Base-by-base conservation (phyloP, 352 stramenopile species). In the Globisporangium canariense region DNA sequence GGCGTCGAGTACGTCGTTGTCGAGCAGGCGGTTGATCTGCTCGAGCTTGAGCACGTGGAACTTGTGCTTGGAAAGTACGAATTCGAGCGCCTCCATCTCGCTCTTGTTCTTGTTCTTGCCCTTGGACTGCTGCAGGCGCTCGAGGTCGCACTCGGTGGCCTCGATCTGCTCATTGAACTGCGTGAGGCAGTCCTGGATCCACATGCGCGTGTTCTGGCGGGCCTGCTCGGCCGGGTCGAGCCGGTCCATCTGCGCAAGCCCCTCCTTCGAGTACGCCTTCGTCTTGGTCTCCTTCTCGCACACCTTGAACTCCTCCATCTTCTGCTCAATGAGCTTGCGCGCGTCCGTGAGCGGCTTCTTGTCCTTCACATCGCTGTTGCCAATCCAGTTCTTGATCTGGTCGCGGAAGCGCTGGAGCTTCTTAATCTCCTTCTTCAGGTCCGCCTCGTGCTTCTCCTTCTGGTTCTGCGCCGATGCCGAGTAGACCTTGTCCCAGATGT, bases 361-460 rank as follows among this genome's bases (percentile, higher is more conserved):
- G 79, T 99, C 97, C 76, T 99, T 99, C 60, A 99, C 96, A 65
- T 99, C 97, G 51, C 88, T 96, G 61, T 95, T 98, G 60, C 88
- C 79, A 65, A 99, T 98, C 97, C 97, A 99, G 64, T 91, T 98
- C 80, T 99, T 99, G 75, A 99, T 98, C 80, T 99, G 97, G 80
- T 99, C 98, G 25, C 98, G 93, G 70, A 96, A 92, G 47, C 96
- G 86, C 87, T 99, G 98, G 45, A 99, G 84, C 78, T 99, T 99
- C 81, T 99, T 99, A 71, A 99, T 99, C 86, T 99, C 98, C 68
- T 99, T 99, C 78, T 99, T 99, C 60, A 99, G 77, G 73, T 99
- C 97, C 41, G 93, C 87, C 76, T 99, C 97, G 68, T 99, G 98
- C 80, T 99, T 99, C 78, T 99, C 98, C 76, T 99, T 99, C 74